Base-by-base conservation (phyloP, 164 flowering plant species). In the Nelumbo lutea region DNA sequence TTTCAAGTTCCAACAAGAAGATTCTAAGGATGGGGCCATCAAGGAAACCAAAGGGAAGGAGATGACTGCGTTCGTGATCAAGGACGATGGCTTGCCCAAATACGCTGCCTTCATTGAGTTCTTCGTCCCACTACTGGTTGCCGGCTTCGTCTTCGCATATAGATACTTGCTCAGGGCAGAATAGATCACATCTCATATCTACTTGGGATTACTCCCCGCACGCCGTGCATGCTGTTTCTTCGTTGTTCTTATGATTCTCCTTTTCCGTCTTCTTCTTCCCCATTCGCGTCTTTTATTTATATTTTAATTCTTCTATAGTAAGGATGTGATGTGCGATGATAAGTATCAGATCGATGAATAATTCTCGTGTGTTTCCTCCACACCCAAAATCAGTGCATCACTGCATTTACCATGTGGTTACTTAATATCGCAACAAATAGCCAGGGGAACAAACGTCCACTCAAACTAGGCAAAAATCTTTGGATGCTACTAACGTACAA, bases 1-100 rank as follows among this genome's bases (percentile, higher is more conserved):
- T 14, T 50, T 68, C 60, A 58, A 50, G 3, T 3, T 70, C 51
- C 73, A 64, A 42, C 75, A 78, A 0, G 68, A 44, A 11, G 72
- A 59, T 8, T 2, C 15, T 27, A 40, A 68, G 14, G 65, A 50
- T 59, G 44, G 10, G 38, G 5, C 44, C 42, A 9, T 45, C 63
- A 41, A 51, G 41, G 85, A 77, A 72, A 1, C 68, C 58, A 74
- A 71, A 62, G 72, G 50, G 48, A 71, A 76, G 57, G 85, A 75
- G 58, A 82, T 82, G 85, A 75, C 64, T 14, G 88, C 84, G 60
- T 80, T 74, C 47, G 86, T 84, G 51, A 69, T 82, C 70, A 82
- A 81, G 76, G 80, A 81, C 1, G 65, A 67, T 6, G 15, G 8
- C 5, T 15, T 9, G 45, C 57, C 78, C 65, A 78, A 66, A 70